These are phyloP conservation scores for Linnemannia exigua DNA, from an alignment of 192 early-diverging fungal species.

Conservation along the genomic window DNA sequence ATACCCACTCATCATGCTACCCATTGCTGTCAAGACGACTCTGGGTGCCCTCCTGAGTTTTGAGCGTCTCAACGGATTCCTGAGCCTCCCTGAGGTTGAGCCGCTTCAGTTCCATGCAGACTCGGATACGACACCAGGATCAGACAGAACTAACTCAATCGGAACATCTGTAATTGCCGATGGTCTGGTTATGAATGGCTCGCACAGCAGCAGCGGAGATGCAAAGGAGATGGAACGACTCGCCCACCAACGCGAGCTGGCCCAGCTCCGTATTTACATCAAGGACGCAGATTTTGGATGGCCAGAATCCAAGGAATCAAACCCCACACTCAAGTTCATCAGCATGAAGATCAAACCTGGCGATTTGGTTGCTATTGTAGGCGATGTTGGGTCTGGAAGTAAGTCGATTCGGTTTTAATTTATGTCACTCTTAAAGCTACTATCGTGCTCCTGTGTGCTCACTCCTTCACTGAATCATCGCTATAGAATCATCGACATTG, in stretches of 20 bases:
- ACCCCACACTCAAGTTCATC: conserved; percentile 60
- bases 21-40: conserved; percentile 70
- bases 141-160: conserved; percentile 8
- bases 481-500: conserved; percentile 72
- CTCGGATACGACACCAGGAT: conserved; percentile 38
- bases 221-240: conserved; percentile 41
- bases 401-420: not conserved
- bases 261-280: conserved; percentile 62
- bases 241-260: conserved; percentile 42
- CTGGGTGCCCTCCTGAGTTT: conserved; percentile 70
- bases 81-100: conserved; percentile 73
- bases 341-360: conserved; percentile 65
- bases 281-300: conserved; percentile 69
- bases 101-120: conserved; percentile 29
- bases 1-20: conserved; percentile 78
- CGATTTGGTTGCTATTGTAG: conserved; percentile 76
- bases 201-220: conserved; percentile 34
- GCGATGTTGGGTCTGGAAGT: conserved; percentile 75
- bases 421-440: not conserved
- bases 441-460: not conserved
- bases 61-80: conserved; percentile 70
- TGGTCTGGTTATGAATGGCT: conserved; percentile 52
- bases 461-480: not conserved
- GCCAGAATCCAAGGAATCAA: conserved; percentile 44
- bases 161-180: conserved; percentile 27